Evolutionary conservation across 257 asterid species (phyloP).

Genomic region (Verbena officinalis): DNA sequence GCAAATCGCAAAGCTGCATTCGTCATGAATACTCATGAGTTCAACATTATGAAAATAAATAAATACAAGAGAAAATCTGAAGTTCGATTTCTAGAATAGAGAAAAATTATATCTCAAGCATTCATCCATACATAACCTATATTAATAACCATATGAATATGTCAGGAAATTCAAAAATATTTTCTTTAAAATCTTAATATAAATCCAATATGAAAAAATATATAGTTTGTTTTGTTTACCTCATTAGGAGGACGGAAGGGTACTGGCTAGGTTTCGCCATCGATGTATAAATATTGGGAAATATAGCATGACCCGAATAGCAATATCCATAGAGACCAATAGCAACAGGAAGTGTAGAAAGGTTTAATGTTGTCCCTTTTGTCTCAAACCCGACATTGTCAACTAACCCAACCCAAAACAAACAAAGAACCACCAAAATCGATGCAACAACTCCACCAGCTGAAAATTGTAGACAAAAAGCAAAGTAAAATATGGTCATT

Average conservation of each 20-base stretch:
- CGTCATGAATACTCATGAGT: neutral
- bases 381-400: conserved; percentile 65
- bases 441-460: conserved; percentile 99
- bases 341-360: conserved; percentile 90
- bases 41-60: neutral
- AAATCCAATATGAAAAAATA: neutral
- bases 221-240: conserved; percentile 45
- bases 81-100: neutral
- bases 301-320: conserved; percentile 95
- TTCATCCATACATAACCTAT: too few species aligned
- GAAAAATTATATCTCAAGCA: too few species aligned
- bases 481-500: neutral
- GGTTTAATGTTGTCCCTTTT: conserved; percentile 55
- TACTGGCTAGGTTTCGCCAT: conserved; percentile 79
- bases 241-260: conserved; percentile 71
- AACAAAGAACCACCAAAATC: conserved; percentile 68
- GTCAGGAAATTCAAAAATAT: neutral
- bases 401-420: conserved; percentile 90
- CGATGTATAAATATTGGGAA: conserved; percentile 90
- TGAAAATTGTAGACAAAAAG: conserved; percentile 33
- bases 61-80: neutral
- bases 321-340: conserved; percentile 93
- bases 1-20: conserved; percentile 77
- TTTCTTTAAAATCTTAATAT: neutral
- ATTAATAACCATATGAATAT: too few species aligned